Evolutionary conservation across 345 rosid species (phyloP).

Genomic region (Pugionium cornutum): DNA sequence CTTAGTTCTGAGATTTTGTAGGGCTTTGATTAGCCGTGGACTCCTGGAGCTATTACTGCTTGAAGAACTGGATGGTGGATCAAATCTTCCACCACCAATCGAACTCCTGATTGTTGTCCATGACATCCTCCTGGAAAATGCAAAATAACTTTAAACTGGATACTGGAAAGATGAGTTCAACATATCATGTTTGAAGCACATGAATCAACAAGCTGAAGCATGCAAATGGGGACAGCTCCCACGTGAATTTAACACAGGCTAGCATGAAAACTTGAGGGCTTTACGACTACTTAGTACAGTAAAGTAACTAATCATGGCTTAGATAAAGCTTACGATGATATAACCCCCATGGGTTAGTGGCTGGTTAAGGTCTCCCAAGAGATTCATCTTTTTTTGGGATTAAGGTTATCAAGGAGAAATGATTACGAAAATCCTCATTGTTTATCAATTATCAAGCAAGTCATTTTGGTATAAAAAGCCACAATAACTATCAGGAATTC

Average conservation of each 20-base stretch:
- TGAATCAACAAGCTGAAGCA: not conserved
- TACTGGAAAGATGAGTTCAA: not conserved
- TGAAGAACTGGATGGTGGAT: conserved; percentile 52
- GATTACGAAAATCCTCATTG: not conserved
- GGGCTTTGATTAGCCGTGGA: conserved; percentile 61
- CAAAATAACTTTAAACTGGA: conserved; percentile 16
- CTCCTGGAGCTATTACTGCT: conserved; percentile 33
- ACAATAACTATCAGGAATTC: not conserved
- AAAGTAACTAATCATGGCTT: conserved; percentile 8
- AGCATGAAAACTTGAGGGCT: not conserved
- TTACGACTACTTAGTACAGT: conserved; percentile 7
- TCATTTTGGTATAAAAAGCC: not conserved
- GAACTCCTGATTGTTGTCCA: conserved; percentile 57
- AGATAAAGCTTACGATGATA: not conserved
- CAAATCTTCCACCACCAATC: conserved; percentile 50
- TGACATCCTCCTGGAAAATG: conserved; percentile 51
- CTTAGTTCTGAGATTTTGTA: conserved; percentile 58
- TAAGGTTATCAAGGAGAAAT: not conserved
- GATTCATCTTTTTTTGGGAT: not conserved
- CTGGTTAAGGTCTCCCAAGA: not conserved
- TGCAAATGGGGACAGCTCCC: not conserved
- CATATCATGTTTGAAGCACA: not conserved
- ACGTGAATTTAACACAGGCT: not conserved
- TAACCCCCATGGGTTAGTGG: not conserved
- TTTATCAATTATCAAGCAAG: no score